phyloP scores from a whole-genome alignment of 202 grass and related monocot species.

The Miscanthus sacchariflorus region DNA sequence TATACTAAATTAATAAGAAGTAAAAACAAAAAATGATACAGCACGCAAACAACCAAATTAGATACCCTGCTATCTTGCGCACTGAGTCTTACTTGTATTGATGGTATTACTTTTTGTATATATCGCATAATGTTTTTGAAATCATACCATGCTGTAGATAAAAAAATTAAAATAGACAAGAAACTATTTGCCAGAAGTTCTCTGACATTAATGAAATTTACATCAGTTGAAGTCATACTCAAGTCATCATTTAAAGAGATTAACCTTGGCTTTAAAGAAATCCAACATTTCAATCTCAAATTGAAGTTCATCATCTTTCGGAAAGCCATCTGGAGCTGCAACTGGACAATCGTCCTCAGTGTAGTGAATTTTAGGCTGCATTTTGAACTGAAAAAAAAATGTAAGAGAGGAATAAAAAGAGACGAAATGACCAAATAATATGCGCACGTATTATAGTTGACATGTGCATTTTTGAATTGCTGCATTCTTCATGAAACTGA shows the following conservation, averaged over 20 bases:
- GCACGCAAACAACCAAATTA: slow-evolving; percentile 4
- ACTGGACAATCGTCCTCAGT: slow-evolving; percentile 90
- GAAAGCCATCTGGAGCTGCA: slow-evolving; percentile 77
- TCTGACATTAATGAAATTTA: slow-evolving; percentile 25
- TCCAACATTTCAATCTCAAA: slow-evolving; percentile 97
- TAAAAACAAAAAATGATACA: slow-evolving; percentile 13
- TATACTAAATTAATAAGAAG: neutral
- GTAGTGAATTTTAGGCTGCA: slow-evolving; percentile 96
- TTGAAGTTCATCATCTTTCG: slow-evolving; percentile 90
- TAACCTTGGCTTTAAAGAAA: slow-evolving; percentile 96
- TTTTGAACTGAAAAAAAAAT: slow-evolving; percentile 88
- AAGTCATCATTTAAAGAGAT: slow-evolving; percentile 28
- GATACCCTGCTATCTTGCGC: neutral
- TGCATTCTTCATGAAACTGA: slow-evolving; percentile 11
- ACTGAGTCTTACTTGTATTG: slow-evolving; percentile 14
- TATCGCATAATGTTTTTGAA: slow-evolving; percentile 3
- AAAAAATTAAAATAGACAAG: neutral
- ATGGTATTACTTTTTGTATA: neutral
- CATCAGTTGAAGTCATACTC: slow-evolving; percentile 13
- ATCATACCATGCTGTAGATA: slow-evolving; percentile 20
- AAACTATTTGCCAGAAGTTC: slow-evolving; percentile 19
- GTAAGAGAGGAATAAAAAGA: neutral
- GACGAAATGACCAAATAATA: neutral
- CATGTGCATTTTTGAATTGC: slow-evolving; percentile 1
- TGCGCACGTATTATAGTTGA: neutral